Evolutionary conservation across 495 filamentous ascomycete genomes (phyloP), one percentile per base, ranked within the genome.

Genomic region (Penicillium simplicissimum): DNA sequence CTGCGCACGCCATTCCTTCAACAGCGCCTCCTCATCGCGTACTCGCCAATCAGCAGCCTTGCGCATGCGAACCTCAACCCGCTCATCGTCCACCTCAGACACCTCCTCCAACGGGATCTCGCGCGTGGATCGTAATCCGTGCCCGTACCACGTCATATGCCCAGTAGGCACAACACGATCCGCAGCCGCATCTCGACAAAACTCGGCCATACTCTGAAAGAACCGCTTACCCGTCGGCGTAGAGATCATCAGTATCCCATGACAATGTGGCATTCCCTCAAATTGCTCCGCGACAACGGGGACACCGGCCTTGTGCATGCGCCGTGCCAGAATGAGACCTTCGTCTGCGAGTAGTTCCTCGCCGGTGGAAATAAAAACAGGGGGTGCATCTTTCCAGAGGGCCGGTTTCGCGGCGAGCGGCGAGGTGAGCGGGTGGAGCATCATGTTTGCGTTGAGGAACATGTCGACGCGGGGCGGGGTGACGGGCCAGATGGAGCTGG

Each of bases 201-300:
- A 96, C 34, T 69, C 74, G 0, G 82, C 77, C 75, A 85, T 82
- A 19, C 81, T 72, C 9, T 83, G 71, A 48, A 88, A 81, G 65
- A 85, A 89, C 48, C 78, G 71, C 57, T 73, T 74, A 1, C 80
- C 67, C 7, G 77, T 82, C 0, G 73, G 55, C 1, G 84, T 65
- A n/a, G 66, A 69, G n/a, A 79, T 72, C 58, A 96, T 74, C 0
- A 96, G 52, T 62, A 87, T 65, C 0, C 81, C 86, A 70, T 96
- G 96, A 60, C 88, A 90, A 69, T 98, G 94, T 47, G 93, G 93
- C 91, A 96, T 96, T 1, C 87, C 88, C 72, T 94, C 90, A 65
- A 86, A 96, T 72, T 91, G 82, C 67, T 93, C 86, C 40, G 86
- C 88, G 35, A 84, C 75, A 6, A 96, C 85, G 1, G 71, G 63